These are phyloP conservation scores for Stephania yunnanensis DNA, from an alignment of 164 flowering plant species.

Conservation along the genomic window DNA sequence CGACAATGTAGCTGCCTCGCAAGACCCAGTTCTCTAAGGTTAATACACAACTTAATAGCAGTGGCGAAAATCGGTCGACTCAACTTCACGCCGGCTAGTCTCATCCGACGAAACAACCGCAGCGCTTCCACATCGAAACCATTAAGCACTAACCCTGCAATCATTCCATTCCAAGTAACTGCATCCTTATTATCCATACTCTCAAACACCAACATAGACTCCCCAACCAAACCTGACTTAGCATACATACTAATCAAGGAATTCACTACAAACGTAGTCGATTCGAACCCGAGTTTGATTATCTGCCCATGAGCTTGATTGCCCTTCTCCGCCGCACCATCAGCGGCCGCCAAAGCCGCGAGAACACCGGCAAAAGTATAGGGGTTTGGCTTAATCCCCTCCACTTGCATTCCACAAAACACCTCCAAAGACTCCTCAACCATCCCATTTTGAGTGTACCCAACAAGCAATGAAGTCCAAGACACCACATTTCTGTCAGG, in stretches of 20 bases:
- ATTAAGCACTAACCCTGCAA: constrained; percentile 57
- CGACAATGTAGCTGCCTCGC: constrained; percentile 62
- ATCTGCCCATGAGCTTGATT: constrained; percentile 47
- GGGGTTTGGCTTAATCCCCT: constrained; percentile 60
- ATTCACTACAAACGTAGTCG: constrained; percentile 48
- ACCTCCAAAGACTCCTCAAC: constrained; percentile 29
- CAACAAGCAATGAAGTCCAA: constrained; percentile 79
- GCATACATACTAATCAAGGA: constrained; percentile 71
- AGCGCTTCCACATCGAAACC: constrained; percentile 58
- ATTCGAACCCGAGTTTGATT: constrained; percentile 55
- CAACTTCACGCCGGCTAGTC: constrained; percentile 37
- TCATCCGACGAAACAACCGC: constrained; percentile 50
- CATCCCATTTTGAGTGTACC: constrained; percentile 49
- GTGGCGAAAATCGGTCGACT: constrained; percentile 45
- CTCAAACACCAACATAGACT: constrained; percentile 55
- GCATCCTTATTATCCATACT: constrained; percentile 34
- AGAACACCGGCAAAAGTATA: constrained; percentile 61
- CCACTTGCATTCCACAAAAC: constrained; percentile 45
- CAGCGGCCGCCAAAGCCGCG: constrained; percentile 47
- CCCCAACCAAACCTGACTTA: constrained; percentile 44
- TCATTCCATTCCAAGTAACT: constrained; percentile 76
- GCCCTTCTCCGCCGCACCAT: constrained; percentile 40
- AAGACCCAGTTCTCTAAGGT: constrained; percentile 43
- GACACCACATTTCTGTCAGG: constrained; percentile 70
- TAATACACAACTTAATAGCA: constrained; percentile 52